Evolutionary conservation across 1,284 basidiomycete species (phyloP).

Genomic region (Fomitopsis palustris): DNA sequence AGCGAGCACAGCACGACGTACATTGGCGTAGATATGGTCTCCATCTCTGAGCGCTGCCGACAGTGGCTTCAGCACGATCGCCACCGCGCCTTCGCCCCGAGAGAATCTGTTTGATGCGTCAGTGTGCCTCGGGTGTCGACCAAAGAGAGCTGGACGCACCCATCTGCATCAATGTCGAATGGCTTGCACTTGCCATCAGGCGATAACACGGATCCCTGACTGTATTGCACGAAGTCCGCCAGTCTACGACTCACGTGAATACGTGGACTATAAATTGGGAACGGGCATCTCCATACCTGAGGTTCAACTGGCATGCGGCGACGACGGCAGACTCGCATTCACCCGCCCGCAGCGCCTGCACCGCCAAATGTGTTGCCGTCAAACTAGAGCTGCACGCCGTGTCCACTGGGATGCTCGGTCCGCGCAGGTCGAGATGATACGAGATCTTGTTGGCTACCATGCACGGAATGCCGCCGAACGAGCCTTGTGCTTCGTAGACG

Average conservation of each 20-base stretch:
- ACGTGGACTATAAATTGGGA: too few species aligned
- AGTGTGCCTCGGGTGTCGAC: background rate
- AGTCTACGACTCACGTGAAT: slow-evolving; percentile 17
- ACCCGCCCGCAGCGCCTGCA: slow-evolving; percentile 38
- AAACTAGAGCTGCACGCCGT: slow-evolving; percentile 48
- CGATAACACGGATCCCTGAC: slow-evolving; percentile 34
- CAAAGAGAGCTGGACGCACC: slow-evolving; percentile 27
- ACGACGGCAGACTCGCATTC: slow-evolving; percentile 48
- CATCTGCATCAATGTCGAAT: slow-evolving; percentile 45
- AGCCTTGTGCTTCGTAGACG: slow-evolving; percentile 31
- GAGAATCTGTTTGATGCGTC: slow-evolving; percentile 15
- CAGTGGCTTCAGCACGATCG: slow-evolving; percentile 25
- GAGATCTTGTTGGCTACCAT: slow-evolving; percentile 46
- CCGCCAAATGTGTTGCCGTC: slow-evolving; percentile 43
- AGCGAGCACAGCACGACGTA: slow-evolving; percentile 7
- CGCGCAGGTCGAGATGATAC: slow-evolving; percentile 43
- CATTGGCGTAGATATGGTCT: slow-evolving; percentile 27
- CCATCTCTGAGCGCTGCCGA: slow-evolving; percentile 22
- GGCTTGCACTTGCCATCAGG: slow-evolving; percentile 46
- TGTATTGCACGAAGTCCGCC: slow-evolving; percentile 26
- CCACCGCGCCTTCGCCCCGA: slow-evolving; percentile 22
- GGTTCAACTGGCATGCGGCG: slow-evolving; percentile 39
- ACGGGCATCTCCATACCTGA: background rate
- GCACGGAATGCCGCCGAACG: slow-evolving; percentile 32
- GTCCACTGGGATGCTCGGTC: slow-evolving; percentile 44